Base-by-base conservation (phyloP, 1,284 basidiomycete species). In the Sphagnurus paluster region DNA sequence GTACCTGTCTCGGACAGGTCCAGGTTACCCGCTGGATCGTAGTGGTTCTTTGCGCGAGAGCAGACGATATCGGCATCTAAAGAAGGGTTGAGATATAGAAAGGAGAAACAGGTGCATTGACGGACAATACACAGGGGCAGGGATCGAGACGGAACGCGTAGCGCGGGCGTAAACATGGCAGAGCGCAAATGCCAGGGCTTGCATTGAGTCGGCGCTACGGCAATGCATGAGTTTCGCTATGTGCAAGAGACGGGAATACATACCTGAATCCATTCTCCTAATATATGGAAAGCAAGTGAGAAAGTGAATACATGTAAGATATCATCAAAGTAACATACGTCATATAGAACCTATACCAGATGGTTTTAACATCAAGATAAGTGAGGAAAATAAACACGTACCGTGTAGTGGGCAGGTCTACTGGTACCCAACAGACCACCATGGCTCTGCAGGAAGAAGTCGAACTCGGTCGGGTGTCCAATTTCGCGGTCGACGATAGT, bases 111-210 rank as follows among this genome's bases (percentile, higher is more conserved):
- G 5, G 3, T 7, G n/a, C n/a, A n/a, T 30, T 11, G 34, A 56
- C 82, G 53, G 55, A 90, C 88, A 91, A 56, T 90, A 92, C 0
- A 90, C 87, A 0, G 89, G 90, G 0, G 88, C 89, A 0, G 88
- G 87, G 39, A 91, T 88, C 0, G 87, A 90, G 0, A 92, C 89
- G 0, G 87, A 89, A 10, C 90, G 81, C 0, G 89, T 91, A 2
- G 86, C 78, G 1, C 88, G 74, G 0, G 87, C 87, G 52, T 90
- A 93, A 1, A 89, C 82, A 53, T 91, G 90, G 59, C 87, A 90
- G 0, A 92, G 66, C 0, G 85, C 79, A 54, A 84, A 91, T 0
- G 87, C 81, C 0, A 92, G 61, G 0, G 77, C 72, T 50, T 90
- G 87, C 14, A 90, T 58, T 6, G 74, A 72, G 55, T 89, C 82